Percentiles rank a stretch among this genome's conserved stretches.
These are phyloP conservation scores for Taxawa tesnikishii DNA, from an alignment of 2,329 filamentous ascomycete genomes.

Conservation along the genomic window DNA sequence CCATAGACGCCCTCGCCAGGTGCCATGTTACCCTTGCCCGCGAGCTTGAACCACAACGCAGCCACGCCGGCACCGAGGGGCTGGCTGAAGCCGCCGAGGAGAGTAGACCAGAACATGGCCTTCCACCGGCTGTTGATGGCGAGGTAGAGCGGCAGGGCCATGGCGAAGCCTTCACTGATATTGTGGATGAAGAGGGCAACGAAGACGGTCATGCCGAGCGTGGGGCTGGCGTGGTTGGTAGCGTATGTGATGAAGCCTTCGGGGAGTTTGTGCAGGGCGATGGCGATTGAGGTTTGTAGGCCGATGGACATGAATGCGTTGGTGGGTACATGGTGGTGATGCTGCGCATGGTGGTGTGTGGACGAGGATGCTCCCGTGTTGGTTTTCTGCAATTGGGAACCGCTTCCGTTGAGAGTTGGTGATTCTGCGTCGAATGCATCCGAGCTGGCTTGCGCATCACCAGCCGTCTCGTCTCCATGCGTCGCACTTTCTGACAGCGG, in stretches of 20 bases:
- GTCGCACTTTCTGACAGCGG: neutral
- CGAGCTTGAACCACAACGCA: constrained; percentile 71
- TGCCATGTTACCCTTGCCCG: constrained; percentile 35
- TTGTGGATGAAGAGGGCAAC: constrained; percentile 96
- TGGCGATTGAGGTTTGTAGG: constrained; percentile 90
- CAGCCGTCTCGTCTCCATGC: no score
- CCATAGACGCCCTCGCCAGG: constrained; percentile 54
- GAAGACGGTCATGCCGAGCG: constrained; percentile 82
- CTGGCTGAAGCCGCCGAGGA: constrained; percentile 78
- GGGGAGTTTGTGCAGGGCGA: constrained; percentile 90
- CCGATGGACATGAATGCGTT: constrained; percentile 92
- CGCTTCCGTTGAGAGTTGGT: no score
- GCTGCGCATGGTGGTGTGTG: constrained; percentile 9
- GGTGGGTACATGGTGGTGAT: constrained; percentile 90
- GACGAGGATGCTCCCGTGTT: constrained; percentile 1
- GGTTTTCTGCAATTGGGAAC: constrained; percentile 10
- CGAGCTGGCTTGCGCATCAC: no score
- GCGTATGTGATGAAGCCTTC: constrained; percentile 84
- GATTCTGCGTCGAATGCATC: no score
- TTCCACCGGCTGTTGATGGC: constrained; percentile 68
- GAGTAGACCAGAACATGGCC: constrained; percentile 72
- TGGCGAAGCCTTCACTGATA: constrained; percentile 91
- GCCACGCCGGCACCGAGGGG: constrained; percentile 77
- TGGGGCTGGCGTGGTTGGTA: constrained; percentile 89
- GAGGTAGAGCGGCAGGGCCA: constrained; percentile 86